Evolutionary conservation across 2,329 filamentous ascomycete species (phyloP).

Genomic region (Coniochaeta prunicola): DNA sequence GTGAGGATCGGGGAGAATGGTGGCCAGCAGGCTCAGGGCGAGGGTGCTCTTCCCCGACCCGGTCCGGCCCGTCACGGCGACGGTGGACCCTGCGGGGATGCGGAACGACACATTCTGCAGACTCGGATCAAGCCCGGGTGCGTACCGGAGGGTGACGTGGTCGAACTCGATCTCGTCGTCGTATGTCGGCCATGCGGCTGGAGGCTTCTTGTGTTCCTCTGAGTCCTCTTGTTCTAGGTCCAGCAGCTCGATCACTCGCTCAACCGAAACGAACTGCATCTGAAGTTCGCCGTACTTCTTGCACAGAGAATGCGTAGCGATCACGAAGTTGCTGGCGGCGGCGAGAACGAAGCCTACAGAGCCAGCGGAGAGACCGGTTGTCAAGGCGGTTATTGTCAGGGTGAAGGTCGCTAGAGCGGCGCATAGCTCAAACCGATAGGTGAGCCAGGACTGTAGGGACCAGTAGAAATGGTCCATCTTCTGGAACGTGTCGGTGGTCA

Average conservation of each 20-base stretch:
- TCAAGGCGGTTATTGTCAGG: constrained; percentile 67
- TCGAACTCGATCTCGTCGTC: constrained; percentile 69
- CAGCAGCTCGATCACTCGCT: constrained; percentile 76
- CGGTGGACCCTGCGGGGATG: constrained; percentile 59
- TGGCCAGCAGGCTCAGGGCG: constrained; percentile 50
- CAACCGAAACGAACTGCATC: constrained; percentile 87
- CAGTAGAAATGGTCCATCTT: constrained; percentile 97
- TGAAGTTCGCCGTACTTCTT: constrained; percentile 77
- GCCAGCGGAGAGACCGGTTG: constrained; percentile 67
- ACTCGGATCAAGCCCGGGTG: constrained; percentile 67
- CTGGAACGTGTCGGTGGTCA: constrained; percentile 80
- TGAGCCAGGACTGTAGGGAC: constrained; percentile 79
- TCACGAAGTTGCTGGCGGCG: constrained; percentile 61
- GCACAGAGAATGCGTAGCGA: constrained; percentile 66
- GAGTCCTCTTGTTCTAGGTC: constrained; percentile 68
- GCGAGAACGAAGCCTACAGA: constrained; percentile 79
- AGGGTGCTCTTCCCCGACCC: constrained; percentile 82
- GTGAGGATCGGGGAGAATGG: constrained; percentile 37
- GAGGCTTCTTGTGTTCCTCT: constrained; percentile 56
- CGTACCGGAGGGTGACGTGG: constrained; percentile 71
- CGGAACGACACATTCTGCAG: constrained; percentile 61
- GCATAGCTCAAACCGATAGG: constrained; percentile 67
- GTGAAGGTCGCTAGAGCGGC: constrained; percentile 68
- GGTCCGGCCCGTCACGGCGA: constrained; percentile 71
- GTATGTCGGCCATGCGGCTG: constrained; percentile 69